Conservation (phyloP, 768 basidiomycete species). For the Tubosaeta sp. region DNA sequence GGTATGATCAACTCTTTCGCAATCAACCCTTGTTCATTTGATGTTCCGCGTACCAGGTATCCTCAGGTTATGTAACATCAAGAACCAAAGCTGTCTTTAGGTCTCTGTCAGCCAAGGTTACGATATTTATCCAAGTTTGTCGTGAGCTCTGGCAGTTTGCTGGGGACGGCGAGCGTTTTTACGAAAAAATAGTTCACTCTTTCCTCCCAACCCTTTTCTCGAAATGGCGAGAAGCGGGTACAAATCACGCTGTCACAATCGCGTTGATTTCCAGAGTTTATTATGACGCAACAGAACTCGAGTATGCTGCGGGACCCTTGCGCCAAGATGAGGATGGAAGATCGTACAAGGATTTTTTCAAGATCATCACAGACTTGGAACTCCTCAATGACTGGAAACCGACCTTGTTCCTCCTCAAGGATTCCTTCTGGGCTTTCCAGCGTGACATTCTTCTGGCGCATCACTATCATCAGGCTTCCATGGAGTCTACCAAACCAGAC, state of each 20-base stretch:
- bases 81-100: constrained; percentile 87
- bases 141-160: constrained; percentile 96
- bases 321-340: constrained; percentile 66
- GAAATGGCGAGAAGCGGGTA: constrained; percentile 78
- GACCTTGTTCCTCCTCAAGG: constrained; percentile 81
- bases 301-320: constrained; percentile 80
- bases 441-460: constrained; percentile 87
- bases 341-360: constrained; percentile 96
- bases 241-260: constrained; percentile 92
- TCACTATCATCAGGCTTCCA: constrained; percentile 72
- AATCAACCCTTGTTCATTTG: not conserved
- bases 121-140: constrained; percentile 95
- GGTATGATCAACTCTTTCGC: constrained; percentile 34
- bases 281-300: constrained; percentile 77
- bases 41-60: constrained; percentile 46
- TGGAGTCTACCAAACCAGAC: constrained; percentile 41
- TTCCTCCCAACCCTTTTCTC: constrained; percentile 88
- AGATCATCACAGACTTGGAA: constrained; percentile 91
- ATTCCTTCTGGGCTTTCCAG: constrained; percentile 88
- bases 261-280: constrained; percentile 91
- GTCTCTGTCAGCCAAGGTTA: constrained; percentile 86
- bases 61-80: constrained; percentile 74
- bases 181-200: constrained; percentile 97
- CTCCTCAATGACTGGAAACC: constrained; percentile 84
- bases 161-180: constrained; percentile 92